A percentile compares a stretch with the other conserved stretches of the same genome.
phyloP scores from a whole-genome alignment of 78 protist genomes.

The Parvularia atlantis region DNA sequence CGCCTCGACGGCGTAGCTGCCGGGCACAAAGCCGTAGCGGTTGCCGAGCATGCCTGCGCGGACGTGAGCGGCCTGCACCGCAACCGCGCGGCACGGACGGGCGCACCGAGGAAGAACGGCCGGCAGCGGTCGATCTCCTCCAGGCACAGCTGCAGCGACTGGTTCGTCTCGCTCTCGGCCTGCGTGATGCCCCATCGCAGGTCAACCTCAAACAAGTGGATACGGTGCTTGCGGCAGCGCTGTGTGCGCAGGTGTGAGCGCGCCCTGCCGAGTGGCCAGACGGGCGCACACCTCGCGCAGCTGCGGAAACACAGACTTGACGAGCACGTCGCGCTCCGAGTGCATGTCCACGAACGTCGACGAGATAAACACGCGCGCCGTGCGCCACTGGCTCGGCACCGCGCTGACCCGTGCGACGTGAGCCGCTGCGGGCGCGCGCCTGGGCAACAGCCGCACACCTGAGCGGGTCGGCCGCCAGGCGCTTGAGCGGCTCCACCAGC shows the following conservation, averaged over 20 bases:
- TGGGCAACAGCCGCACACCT: too few relatives aligned
- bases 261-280: too few relatives aligned
- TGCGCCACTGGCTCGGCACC: not conserved
- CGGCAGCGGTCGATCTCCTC: conserved; percentile 55
- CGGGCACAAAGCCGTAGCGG: conserved; percentile 58
- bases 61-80: too few relatives aligned
- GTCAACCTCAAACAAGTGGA: conserved; percentile 49
- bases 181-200: conserved; percentile 74
- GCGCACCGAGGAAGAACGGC: conserved; percentile 67
- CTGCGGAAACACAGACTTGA: conserved; percentile 48
- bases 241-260: too few relatives aligned
- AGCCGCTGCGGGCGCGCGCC: too few relatives aligned
- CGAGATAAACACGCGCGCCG: conserved; percentile 11
- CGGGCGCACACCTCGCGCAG: too few relatives aligned
- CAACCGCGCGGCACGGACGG: too few relatives aligned
- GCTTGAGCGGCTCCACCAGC: too few relatives aligned
- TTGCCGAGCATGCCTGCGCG: conserved; percentile 53
- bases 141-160: conserved; percentile 36
- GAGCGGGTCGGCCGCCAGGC: too few relatives aligned
- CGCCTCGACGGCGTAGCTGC: conserved; percentile 1
- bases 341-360: too few relatives aligned
- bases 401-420: too few relatives aligned
- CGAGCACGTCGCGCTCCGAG: conserved; percentile 47
- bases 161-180: conserved; percentile 27
- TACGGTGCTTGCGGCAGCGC: conserved; percentile 21